Evolutionary conservation across 2,329 filamentous ascomycete genomes (phyloP), one percentile per base, ranked within the genome.

Genomic region (Neobulgaria alba): DNA sequence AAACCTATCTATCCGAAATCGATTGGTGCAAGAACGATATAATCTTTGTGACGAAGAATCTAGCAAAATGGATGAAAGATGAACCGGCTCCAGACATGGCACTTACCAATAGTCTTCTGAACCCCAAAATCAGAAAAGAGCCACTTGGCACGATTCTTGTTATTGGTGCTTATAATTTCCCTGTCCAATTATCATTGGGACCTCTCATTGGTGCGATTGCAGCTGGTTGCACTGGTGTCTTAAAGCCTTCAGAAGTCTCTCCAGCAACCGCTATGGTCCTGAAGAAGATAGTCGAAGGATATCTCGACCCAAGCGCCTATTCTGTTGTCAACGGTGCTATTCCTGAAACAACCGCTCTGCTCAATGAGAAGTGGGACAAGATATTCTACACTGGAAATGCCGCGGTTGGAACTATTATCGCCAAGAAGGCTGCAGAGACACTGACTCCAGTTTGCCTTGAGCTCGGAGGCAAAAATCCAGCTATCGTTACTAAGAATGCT

Each of bases 281-380:
- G 57, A 79, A 85, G 67, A 82, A 85, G 64, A 75, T 96, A 51
- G 63, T 95, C 36, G 75, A 83, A 57, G 72, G 77, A 30, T 74
- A 75, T 29, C 78, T 98, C 39, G 92, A 96, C 60, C 75, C 78
- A 2, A 75, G 77, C 12, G 81, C 79, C 53, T 95, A 87, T 64
- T 67, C 70, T 26, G 75, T 87, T 43, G 70, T 95, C 51, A 92
- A 95, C 60, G 92, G 92, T 45, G 79, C 69, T 19, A 66, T 95
- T 15, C 72, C 81, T 3, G 87, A 95, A 69, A 88, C 84, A 3
- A 86, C 84, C 33, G 79, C 79, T 10, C 67, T 96, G 33, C 73
- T 98, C 23, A 78, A 90, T 43, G 77, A 88, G 67, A 90, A 90
- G 63, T 98, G 89, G 82, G 89, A 93, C 67, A 96, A 95, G 74